Percentiles rank a stretch among this genome's conserved stretches.
Evolutionary conservation across 2,329 filamentous ascomycete genomes (phyloP).

Genomic region (Berkeleyomyces rouxiae): DNA sequence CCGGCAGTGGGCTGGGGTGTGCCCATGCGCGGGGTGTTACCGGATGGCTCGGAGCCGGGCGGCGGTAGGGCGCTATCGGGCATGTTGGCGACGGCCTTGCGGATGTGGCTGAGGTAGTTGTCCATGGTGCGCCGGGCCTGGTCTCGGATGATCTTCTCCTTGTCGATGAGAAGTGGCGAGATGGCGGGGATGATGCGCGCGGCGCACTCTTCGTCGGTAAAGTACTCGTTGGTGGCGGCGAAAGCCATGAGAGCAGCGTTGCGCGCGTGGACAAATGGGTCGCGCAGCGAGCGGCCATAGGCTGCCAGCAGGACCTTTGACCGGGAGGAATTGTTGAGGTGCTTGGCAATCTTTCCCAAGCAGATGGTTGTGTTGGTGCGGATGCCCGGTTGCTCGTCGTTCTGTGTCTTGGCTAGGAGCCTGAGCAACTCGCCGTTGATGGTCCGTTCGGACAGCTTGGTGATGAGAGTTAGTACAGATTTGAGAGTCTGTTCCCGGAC

Average conservation of each 20-base stretch:
- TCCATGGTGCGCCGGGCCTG: conserved; percentile 84
- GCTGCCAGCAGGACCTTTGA: conserved; percentile 86
- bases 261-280: conserved; percentile 87
- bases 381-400: conserved; percentile 93
- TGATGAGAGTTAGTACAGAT: conserved; percentile 71
- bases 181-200: conserved; percentile 67
- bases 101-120: conserved; percentile 64
- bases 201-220: conserved; percentile 80
- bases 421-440: conserved; percentile 87
- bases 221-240: conserved; percentile 69
- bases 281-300: conserved; percentile 73
- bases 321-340: conserved; percentile 61
- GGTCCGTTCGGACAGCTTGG: conserved; percentile 78
- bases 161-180: conserved; percentile 75
- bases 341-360: conserved; percentile 85
- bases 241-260: conserved; percentile 80
- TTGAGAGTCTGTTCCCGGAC: conserved; percentile 94
- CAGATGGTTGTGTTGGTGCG: conserved; percentile 97
- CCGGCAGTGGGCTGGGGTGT: conserved; percentile 43
- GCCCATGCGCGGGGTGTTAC: conserved; percentile 53
- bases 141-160: conserved; percentile 86
- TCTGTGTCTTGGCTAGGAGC: conserved; percentile 86
- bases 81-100: conserved; percentile 61
- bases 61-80: conserved; percentile 66
- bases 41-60: conserved; percentile 33